phyloP scores from a whole-genome alignment of 805 yeast species.

The Millerozyma miso region DNA sequence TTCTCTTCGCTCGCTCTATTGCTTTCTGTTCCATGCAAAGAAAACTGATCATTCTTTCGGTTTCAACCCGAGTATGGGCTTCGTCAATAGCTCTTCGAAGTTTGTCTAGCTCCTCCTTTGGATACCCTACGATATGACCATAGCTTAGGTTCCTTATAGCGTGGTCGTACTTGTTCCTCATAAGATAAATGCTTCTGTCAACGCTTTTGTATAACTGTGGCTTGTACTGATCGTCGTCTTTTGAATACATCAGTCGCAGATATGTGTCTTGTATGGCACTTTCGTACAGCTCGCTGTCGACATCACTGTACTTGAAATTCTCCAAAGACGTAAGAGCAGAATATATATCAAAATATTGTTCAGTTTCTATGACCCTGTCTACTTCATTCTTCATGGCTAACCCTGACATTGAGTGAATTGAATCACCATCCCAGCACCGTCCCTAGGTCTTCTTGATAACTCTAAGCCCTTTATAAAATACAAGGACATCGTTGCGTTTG shows the following conservation, averaged over 20 bases:
- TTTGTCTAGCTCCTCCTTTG: background rate
- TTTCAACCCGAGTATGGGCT: background rate
- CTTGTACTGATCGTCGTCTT: no score
- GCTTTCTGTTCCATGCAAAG: background rate
- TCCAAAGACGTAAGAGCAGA: background rate
- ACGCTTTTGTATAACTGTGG: background rate
- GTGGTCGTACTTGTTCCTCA: background rate
- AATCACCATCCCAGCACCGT: no score
- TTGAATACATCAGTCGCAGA: no score
- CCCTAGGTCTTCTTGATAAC: no score
- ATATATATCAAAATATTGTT: background rate
- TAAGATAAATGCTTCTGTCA: background rate
- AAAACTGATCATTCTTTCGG: background rate
- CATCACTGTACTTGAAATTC: no score
- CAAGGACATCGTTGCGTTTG: no score
- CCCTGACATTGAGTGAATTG: no score
- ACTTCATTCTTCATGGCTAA: background rate
- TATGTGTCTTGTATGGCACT: no score
- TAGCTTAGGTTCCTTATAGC: background rate
- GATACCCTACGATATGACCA: background rate
- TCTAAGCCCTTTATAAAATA: no score
- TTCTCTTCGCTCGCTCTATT: background rate
- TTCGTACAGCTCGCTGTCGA: no score
- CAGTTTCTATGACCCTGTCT: background rate
- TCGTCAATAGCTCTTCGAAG: background rate